phyloP scores from a whole-genome alignment of 208 protist genomes.

The Porcisia hertigi region DNA sequence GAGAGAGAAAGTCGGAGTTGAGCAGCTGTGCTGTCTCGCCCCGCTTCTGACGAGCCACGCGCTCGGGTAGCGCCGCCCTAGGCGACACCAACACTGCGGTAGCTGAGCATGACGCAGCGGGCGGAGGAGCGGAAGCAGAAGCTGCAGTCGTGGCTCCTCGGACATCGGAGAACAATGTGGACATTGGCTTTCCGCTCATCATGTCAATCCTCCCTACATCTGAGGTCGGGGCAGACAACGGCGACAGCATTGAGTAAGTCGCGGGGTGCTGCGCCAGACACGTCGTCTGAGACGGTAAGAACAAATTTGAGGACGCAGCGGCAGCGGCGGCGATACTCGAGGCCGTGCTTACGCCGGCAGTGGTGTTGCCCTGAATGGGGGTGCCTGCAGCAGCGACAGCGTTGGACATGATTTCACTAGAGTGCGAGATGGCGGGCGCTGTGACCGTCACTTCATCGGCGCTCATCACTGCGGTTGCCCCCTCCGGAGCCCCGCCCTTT shows the following conservation, averaged over 20 bases:
- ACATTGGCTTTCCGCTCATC: neutral
- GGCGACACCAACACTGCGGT: neutral
- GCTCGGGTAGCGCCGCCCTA: constrained; percentile 7
- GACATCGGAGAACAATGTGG: neutral
- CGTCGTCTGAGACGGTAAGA: neutral
- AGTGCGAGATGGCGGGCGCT: neutral
- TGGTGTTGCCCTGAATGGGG: neutral
- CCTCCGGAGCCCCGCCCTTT: neutral
- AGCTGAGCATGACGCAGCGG: neutral
- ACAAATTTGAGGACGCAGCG: neutral
- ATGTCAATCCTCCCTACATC: too few species aligned
- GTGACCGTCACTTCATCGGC: neutral
- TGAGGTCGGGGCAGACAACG: neutral
- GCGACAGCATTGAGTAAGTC: neutral
- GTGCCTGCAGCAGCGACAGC: neutral
- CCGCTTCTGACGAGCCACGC: constrained; percentile 34
- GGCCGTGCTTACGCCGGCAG: neutral
- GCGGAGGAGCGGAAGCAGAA: neutral
- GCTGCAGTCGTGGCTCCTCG: neutral
- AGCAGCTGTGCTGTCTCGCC: constrained; percentile 55
- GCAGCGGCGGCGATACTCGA: neutral
- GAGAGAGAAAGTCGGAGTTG: constrained; percentile 37
- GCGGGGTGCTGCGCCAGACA: neutral
- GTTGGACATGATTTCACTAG: neutral
- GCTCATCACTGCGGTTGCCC: too few species aligned